A percentile compares a stretch with the other conserved stretches of the same genome.
phyloP scores from a whole-genome alignment of 1,139 yeast genomes.

The Blastobotrys illinoisensis region DNA sequence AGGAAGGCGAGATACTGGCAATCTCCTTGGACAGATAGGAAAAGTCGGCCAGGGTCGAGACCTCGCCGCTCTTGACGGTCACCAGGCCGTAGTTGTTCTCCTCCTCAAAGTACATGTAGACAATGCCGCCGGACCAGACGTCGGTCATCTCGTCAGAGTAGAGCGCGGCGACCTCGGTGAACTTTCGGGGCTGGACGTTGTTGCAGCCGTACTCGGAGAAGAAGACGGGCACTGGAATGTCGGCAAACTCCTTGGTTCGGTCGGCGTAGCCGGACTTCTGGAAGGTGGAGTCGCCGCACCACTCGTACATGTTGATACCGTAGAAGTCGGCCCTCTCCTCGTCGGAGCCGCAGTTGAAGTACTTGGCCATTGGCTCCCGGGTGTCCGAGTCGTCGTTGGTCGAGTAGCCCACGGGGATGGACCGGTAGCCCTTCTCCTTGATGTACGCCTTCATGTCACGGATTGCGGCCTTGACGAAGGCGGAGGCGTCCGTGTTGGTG shows the following conservation, averaged over 20 bases:
- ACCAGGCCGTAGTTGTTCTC: constrained; percentile 88
- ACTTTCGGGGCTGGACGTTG: constrained; percentile 57
- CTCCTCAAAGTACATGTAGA: constrained; percentile 87
- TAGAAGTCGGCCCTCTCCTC: constrained; percentile 80
- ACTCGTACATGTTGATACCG: constrained; percentile 94
- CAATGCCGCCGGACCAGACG: constrained; percentile 90
- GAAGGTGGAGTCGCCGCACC: constrained; percentile 89
- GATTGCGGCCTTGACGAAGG: constrained; percentile 76
- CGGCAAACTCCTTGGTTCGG: constrained; percentile 64
- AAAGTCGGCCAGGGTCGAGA: constrained; percentile 57
- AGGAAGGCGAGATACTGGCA: constrained; percentile 53
- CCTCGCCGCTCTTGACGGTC: constrained; percentile 53
- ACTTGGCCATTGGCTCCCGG: constrained; percentile 53
- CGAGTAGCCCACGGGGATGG: constrained; percentile 89
- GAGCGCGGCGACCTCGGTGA: constrained; percentile 61
- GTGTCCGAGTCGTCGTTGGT: constrained; percentile 85
- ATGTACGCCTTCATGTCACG: constrained; percentile 81
- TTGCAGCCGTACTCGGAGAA: constrained; percentile 95
- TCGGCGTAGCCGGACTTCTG: constrained; percentile 74
- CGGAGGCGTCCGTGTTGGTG: constrained; percentile 62
- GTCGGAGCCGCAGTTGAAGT: constrained; percentile 65
- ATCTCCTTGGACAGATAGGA: constrained; percentile 44
- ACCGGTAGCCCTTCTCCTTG: constrained; percentile 50
- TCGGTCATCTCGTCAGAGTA: constrained; percentile 57
- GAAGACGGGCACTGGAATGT: constrained; percentile 69